Conservation (phyloP, 108 stramenopile species). For the Fragilaria radians region DNA sequence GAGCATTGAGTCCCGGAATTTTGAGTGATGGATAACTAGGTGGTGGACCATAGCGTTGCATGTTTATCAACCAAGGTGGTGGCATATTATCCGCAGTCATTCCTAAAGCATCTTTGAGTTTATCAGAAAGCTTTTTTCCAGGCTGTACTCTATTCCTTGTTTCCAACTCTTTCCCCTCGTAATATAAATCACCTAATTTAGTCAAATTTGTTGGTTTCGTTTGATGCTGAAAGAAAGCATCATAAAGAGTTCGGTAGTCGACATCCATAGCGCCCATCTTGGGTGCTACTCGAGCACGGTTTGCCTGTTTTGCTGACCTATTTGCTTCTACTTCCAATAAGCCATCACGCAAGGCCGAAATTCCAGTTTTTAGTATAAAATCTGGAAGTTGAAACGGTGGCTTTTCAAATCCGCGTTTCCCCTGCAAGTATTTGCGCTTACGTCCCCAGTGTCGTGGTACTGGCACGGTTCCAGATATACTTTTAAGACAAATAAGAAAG, state of each 20-base stretch:
- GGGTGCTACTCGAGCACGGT: constrained; percentile 84
- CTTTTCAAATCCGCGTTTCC: constrained; percentile 94
- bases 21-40: constrained; percentile 87
- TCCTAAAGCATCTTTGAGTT: constrained; percentile 81
- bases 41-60: constrained; percentile 99
- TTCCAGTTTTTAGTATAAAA: constrained; percentile 97
- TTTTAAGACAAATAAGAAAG: constrained; percentile 88
- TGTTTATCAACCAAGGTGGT: constrained; percentile 99
- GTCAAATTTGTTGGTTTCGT: constrained; percentile 86
- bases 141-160: constrained; percentile 53
- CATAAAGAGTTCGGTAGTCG: constrained; percentile 94
- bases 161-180: constrained; percentile 98
- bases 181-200: constrained; percentile 91
- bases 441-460: constrained; percentile 98
- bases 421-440: constrained; percentile 97
- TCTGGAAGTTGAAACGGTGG: constrained; percentile 93
- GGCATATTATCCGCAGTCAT: constrained; percentile 75
- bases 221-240: constrained; percentile 98
- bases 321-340: constrained; percentile 78
- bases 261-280: constrained; percentile 93
- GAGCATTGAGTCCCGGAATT: constrained; percentile 97
- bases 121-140: constrained; percentile 54
- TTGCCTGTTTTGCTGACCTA: constrained; percentile 80
- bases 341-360: constrained; percentile 85
- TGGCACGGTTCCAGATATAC: constrained; percentile 83